Conservation (phyloP, 2,329 filamentous ascomycete species). For the Calcarisporium arbuscula region DNA sequence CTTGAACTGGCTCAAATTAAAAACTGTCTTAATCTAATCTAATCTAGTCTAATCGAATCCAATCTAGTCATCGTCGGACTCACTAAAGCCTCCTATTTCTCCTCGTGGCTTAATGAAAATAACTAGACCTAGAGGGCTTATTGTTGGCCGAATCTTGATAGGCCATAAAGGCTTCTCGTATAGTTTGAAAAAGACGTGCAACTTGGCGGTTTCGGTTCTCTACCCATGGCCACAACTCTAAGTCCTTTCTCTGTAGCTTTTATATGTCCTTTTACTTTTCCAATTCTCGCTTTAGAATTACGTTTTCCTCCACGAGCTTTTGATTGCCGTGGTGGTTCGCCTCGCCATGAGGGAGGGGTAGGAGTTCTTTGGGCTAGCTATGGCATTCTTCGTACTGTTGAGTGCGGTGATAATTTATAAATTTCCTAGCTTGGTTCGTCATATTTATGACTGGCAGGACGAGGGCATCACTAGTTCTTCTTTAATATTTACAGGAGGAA, state of each 20-base stretch:
- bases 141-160: conserved; percentile 4
- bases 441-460: too few species aligned
- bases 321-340: too few species aligned
- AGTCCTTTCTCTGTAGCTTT: conserved; percentile 3
- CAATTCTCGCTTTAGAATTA: not conserved
- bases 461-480: too few species aligned
- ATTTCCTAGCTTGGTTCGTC: too few species aligned
- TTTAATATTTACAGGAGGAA: too few species aligned
- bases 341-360: too few species aligned
- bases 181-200: conserved; percentile 1
- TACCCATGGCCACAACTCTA: conserved; percentile 1
- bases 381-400: too few species aligned
- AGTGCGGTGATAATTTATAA: too few species aligned
- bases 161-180: conserved; percentile 7
- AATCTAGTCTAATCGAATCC: too few species aligned
- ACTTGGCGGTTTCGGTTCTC: not conserved
- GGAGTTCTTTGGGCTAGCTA: too few species aligned
- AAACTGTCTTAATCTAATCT: too few species aligned
- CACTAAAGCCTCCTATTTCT: conserved; percentile 3
- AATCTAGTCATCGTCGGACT: too few species aligned
- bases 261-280: conserved; percentile 1
- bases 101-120: not conserved
- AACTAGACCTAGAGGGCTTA: not conserved
- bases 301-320: conserved; percentile 5
- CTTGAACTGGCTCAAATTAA: not conserved